A percentile compares a stretch with the other conserved stretches of the same genome.
phyloP scores from a whole-genome alignment of 2,329 filamentous ascomycete genomes.

The Leptographium radiaticola region DNA sequence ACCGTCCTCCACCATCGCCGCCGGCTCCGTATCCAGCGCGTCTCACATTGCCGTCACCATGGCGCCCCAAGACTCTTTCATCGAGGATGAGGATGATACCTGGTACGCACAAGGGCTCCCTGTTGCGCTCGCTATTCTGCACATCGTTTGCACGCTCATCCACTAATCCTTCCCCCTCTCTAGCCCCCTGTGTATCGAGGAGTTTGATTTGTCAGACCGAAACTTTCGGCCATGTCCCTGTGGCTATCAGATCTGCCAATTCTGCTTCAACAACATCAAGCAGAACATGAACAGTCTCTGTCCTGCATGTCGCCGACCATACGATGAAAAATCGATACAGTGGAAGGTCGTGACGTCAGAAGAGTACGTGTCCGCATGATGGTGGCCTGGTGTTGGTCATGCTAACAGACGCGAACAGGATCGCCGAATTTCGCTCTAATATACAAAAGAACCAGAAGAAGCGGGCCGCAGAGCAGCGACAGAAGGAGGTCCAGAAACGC shows the following conservation, averaged over 20 bases:
- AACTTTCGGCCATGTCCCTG: conserved; percentile 96
- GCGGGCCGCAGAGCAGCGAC: conserved; percentile 65
- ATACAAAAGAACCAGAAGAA: conserved; percentile 89
- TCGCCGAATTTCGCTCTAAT: conserved; percentile 62
- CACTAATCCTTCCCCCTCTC: conserved; percentile 3
- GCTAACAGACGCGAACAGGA: conserved; percentile 27
- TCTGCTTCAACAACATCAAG: conserved; percentile 99
- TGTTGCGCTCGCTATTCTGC: not conserved
- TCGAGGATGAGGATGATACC: conserved; percentile 58
- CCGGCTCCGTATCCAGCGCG: not conserved
- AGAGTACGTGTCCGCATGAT: conserved; percentile 51
- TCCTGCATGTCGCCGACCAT: conserved; percentile 89
- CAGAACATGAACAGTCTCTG: conserved; percentile 95
- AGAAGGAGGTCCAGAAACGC: conserved; percentile 91
- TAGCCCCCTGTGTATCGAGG: conserved; percentile 95
- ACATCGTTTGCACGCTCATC: conserved; percentile 8
- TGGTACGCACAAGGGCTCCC: conserved; percentile 36
- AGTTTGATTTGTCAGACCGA: conserved; percentile 94
- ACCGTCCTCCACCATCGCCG: not conserved
- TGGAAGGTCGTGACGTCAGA: conserved; percentile 92
- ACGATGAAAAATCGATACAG: conserved; percentile 93
- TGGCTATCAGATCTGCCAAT: conserved; percentile 99
- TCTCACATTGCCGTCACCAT: conserved; percentile 25
- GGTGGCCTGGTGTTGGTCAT: not conserved
- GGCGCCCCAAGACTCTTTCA: conserved; percentile 57